Percentiles rank a stretch among this genome's conserved stretches.
Conservation (phyloP, 805 yeast genomes). For the Wickerhamomyces bisporus region DNA sequence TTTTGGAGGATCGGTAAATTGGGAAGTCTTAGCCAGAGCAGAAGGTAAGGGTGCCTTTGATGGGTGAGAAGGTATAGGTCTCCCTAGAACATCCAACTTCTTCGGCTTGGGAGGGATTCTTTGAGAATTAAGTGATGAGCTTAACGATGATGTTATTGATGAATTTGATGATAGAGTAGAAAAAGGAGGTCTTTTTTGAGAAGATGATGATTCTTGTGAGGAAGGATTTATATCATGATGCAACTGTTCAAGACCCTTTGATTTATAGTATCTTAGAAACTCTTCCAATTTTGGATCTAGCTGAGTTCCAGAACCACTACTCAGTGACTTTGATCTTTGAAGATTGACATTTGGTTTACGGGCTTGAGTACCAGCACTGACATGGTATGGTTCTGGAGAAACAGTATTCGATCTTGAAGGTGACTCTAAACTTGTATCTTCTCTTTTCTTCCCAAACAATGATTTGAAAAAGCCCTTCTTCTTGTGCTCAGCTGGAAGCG, state of each 20-base stretch:
- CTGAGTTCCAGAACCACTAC: slow-evolving; percentile 12
- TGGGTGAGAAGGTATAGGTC: slow-evolving; percentile 51
- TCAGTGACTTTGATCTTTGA: slow-evolving; percentile 14
- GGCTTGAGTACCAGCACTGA: neutral
- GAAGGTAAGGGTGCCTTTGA: slow-evolving; percentile 41
- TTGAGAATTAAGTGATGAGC: slow-evolving; percentile 12
- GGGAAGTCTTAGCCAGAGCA: slow-evolving; percentile 31
- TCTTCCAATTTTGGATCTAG: slow-evolving; percentile 43
- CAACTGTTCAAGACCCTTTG: slow-evolving; percentile 20
- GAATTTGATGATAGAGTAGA: slow-evolving; percentile 2
- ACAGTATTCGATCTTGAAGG: slow-evolving; percentile 6
- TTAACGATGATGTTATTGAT: slow-evolving; percentile 6
- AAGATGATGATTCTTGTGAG: neutral
- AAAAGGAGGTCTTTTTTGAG: neutral
- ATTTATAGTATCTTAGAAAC: slow-evolving; percentile 37
- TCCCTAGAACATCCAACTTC: slow-evolving; percentile 34
- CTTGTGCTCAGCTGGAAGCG: slow-evolving; percentile 26
- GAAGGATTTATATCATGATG: slow-evolving; percentile 12
- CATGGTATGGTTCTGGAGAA: slow-evolving; percentile 10
- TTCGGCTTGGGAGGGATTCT: neutral
- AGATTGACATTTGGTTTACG: neutral
- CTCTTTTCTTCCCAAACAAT: slow-evolving; percentile 25
- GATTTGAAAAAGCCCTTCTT: slow-evolving; percentile 33
- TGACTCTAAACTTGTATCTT: slow-evolving; percentile 1
- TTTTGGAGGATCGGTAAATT: slow-evolving; percentile 2